These are phyloP conservation scores for Ogataea paraovalis DNA, from an alignment of 805 yeast genomes.

Conservation along the genomic window DNA sequence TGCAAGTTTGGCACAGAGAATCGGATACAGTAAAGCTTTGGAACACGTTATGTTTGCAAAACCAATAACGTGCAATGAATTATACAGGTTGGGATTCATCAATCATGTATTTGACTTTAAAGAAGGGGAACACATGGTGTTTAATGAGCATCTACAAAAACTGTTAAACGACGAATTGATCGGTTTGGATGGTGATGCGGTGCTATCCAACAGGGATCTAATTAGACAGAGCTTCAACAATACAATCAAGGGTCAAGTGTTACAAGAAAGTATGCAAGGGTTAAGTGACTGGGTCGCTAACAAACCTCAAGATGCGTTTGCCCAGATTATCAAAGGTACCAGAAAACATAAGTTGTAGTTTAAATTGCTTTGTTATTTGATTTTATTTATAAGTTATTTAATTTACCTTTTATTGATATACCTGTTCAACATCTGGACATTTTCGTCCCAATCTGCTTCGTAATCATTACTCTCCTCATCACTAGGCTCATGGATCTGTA, in stretches of 20 bases:
- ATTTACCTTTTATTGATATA: constrained; percentile 2
- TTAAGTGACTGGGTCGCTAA: constrained; percentile 68
- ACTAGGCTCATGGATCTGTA: constrained; percentile 45
- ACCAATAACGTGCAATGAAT: constrained; percentile 58
- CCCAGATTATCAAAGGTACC: constrained; percentile 47
- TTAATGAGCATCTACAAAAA: constrained; percentile 38
- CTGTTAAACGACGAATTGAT: constrained; percentile 35
- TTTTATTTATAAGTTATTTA: neutral
- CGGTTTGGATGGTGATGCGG: constrained; percentile 42
- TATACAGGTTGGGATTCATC: constrained; percentile 55
- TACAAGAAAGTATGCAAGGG: constrained; percentile 67
- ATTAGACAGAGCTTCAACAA: constrained; percentile 32
- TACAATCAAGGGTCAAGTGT: constrained; percentile 45
- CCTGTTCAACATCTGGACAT: constrained; percentile 16
- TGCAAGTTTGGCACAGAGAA: constrained; percentile 59
- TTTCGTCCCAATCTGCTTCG: constrained; percentile 49
- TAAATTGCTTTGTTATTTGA: neutral
- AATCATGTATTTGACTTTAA: constrained; percentile 48
- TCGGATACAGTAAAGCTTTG: constrained; percentile 69
- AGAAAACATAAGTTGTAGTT: constrained; percentile 58
- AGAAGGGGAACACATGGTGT: constrained; percentile 30
- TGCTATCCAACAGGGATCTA: constrained; percentile 42
- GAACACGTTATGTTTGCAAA: constrained; percentile 70
- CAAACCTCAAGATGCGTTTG: constrained; percentile 67
- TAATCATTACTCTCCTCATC: constrained; percentile 52